Conservation (phyloP, 352 stramenopile genomes). For the Phytopythium vexans region DNA sequence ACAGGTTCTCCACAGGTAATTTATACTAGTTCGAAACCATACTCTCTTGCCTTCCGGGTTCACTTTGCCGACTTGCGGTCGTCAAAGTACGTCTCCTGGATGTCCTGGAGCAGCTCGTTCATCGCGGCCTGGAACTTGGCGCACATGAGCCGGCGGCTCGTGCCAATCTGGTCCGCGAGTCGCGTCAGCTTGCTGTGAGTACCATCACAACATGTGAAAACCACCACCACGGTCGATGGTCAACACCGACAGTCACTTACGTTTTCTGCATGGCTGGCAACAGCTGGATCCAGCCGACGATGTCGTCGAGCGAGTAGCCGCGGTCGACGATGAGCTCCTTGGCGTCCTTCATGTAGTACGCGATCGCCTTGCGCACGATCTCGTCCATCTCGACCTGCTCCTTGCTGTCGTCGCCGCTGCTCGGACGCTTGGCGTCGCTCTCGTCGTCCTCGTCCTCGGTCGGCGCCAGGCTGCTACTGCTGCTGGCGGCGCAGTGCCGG, state of each 20-base stretch:
- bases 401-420: conserved; percentile 51
- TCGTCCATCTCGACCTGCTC: conserved; percentile 72
- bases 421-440: conserved; percentile 17
- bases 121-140: conserved; percentile 71
- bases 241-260: conserved; percentile 22
- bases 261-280: conserved; percentile 80
- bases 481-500: conserved; percentile 24
- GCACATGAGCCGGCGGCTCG: conserved; percentile 46
- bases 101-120: conserved; percentile 70
- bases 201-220: background rate
- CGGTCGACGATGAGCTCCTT: conserved; percentile 73
- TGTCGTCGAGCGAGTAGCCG: conserved; percentile 66
- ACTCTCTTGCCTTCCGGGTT: background rate
- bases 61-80: conserved; percentile 53
- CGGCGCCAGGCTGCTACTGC: conserved; percentile 4
- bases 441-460: conserved; percentile 18
- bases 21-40: background rate
- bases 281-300: conserved; percentile 71
- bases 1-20: conserved; percentile 3
- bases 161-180: conserved; percentile 75
- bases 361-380: conserved; percentile 70
- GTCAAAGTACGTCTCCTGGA: conserved; percentile 60
- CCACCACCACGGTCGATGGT: background rate
- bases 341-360: conserved; percentile 78
- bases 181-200: conserved; percentile 66